These are phyloP conservation scores for Vanderwaltozyma yarrowii DNA, from an alignment of 805 yeast species.

Conservation along the genomic window DNA sequence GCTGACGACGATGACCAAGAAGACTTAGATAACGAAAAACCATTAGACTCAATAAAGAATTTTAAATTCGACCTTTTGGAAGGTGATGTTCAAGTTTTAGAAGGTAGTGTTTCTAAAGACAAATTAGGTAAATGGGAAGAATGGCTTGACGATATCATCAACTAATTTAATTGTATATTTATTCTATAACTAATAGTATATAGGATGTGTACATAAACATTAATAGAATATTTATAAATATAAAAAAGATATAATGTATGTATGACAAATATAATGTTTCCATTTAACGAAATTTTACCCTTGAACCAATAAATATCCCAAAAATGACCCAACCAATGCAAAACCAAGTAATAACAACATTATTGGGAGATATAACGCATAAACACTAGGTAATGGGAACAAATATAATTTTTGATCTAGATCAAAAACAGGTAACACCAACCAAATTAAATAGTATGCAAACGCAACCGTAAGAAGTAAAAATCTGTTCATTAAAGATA, in stretches of 20 bases:
- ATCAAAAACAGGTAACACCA: conserved; percentile 25
- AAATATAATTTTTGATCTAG: conserved; percentile 8
- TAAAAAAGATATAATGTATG: not conserved
- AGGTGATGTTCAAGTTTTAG: conserved; percentile 57
- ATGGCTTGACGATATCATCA: conserved; percentile 58
- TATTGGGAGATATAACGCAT: conserved; percentile 26
- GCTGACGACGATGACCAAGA: conserved; percentile 18
- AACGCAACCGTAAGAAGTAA: conserved; percentile 12
- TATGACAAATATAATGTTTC: no score
- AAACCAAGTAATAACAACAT: conserved; percentile 19
- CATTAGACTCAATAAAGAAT: conserved; percentile 18
- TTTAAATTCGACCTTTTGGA: conserved; percentile 64
- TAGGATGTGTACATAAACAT: not conserved
- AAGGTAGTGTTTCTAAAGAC: conserved; percentile 59
- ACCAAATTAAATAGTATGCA: conserved; percentile 24
- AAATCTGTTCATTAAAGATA: conserved; percentile 18
- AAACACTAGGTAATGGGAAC: conserved; percentile 25
- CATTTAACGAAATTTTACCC: no score
- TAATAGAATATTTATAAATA: not conserved
- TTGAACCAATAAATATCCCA: conserved; percentile 12
- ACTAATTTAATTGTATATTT: not conserved
- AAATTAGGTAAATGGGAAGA: conserved; percentile 53
- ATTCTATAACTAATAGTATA: no score
- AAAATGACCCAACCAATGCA: conserved; percentile 20
- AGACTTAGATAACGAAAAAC: conserved; percentile 21